Percentiles rank a stretch among this genome's conserved stretches.
These are phyloP conservation scores for Pseudopyricularia javanii DNA, from an alignment of 2,329 filamentous ascomycete genomes.

Conservation along the genomic window DNA sequence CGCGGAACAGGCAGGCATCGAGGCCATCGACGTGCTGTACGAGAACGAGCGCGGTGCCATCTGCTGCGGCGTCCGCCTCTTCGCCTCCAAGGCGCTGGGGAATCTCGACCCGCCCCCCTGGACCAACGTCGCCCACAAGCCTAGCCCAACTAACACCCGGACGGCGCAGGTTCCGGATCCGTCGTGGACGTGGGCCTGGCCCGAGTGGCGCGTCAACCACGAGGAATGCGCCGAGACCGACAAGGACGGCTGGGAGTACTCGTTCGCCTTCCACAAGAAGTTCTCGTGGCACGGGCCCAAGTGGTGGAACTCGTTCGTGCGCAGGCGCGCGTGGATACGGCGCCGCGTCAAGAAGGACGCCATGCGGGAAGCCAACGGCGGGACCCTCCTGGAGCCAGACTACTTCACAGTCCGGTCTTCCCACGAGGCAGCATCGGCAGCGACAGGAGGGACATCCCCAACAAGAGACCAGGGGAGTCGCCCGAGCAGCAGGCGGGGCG, in stretches of 20 bases:
- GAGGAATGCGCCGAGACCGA: conserved; percentile 60
- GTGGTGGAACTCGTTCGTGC: conserved; percentile 95
- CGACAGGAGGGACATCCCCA: conserved; percentile 11
- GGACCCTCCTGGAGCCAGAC: conserved; percentile 52
- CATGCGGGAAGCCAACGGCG: conserved; percentile 22
- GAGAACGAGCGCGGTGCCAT: conserved; percentile 92
- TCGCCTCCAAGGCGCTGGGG: conserved; percentile 74
- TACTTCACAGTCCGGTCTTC: conserved; percentile 66
- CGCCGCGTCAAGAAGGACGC: conserved; percentile 55
- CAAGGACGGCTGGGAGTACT: conserved; percentile 93
- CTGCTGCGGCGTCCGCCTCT: conserved; percentile 79
- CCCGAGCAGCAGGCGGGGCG: conserved; percentile 9
- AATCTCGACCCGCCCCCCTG: conserved; percentile 77
- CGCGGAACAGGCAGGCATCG: conserved; percentile 12
- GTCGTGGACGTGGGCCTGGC: conserved; percentile 80
- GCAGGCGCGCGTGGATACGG: conserved; percentile 76
- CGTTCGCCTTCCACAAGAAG: conserved; percentile 64
- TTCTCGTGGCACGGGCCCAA: conserved; percentile 81
- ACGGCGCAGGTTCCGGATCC: conserved; percentile 92
- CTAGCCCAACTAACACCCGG: conserved; percentile 55
- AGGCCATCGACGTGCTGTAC: conserved; percentile 75
- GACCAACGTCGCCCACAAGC: conserved; percentile 58
- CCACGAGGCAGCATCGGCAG: conserved; percentile 28
- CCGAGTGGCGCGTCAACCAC: conserved; percentile 53
- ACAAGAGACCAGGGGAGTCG: neutral